These are phyloP conservation scores for Singerocomus rubriflavus DNA, from an alignment of 1,284 basidiomycete species.

Conservation along the genomic window DNA sequence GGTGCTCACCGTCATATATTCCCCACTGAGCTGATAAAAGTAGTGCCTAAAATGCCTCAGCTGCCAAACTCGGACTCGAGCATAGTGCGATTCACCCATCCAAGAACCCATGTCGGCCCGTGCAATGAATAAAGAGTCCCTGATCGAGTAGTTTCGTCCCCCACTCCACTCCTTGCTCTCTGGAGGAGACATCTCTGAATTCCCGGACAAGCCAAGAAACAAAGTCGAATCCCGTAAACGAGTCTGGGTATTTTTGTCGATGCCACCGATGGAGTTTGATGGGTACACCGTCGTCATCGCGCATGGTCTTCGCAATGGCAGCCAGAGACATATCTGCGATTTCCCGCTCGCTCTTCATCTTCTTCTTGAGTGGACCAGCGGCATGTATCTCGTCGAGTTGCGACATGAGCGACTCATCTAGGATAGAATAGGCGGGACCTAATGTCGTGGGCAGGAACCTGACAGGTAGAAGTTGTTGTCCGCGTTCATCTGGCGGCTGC, in stretches of 20 bases:
- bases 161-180: constrained; percentile 78
- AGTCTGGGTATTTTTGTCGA: constrained; percentile 61
- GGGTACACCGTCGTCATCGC: constrained; percentile 71
- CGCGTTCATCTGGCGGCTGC: constrained; percentile 62
- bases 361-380: constrained; percentile 69
- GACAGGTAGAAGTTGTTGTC: constrained; percentile 51
- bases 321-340: constrained; percentile 60
- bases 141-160: constrained; percentile 72
- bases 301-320: constrained; percentile 73
- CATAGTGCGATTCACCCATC: constrained; percentile 61
- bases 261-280: constrained; percentile 82
- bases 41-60: constrained; percentile 58
- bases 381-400: constrained; percentile 80
- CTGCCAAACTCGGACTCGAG: constrained; percentile 1
- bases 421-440: constrained; percentile 72
- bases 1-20: constrained; percentile 67
- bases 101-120: constrained; percentile 74
- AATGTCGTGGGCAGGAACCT: constrained; percentile 80
- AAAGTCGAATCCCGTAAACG: constrained; percentile 84
- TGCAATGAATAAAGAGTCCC: constrained; percentile 81
- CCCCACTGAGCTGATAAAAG: constrained; percentile 80
- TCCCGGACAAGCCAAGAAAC: constrained; percentile 85
- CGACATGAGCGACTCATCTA: constrained; percentile 73
- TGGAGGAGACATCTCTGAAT: constrained; percentile 78
- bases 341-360: constrained; percentile 71